Evolutionary conservation across 352 stramenopile species (phyloP), one percentile per base, ranked within the genome.

Genomic region (Stephanocyclus meneghinianus): DNA sequence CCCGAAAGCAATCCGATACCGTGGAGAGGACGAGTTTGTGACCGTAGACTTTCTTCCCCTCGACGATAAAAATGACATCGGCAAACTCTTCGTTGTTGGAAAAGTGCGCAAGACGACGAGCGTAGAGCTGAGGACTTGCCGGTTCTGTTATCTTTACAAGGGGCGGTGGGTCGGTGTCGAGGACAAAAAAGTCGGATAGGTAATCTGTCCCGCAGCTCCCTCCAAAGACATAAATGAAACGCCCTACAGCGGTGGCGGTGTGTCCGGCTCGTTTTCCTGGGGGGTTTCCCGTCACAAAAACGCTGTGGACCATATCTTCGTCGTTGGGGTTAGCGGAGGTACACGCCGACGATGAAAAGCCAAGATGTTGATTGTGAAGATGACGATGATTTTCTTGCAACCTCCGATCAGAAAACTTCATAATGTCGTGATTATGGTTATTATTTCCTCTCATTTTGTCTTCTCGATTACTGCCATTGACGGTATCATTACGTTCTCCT

Each of bases 11-110:
- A 69, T 97, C 95, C 45, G 95, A 98, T 15, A 96, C 85, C 7
- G 96, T 87, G 26, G 94, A 97, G 42, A 98, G 73, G 9, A 98
- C 94, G 45, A 98, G 84, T 56, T 98, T 98, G 89, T 98, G 96
- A 32, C 91, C 96, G 66, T 95, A 97, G 18, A 98, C 90, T 26
- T 94, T 90, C 59, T 90, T 88, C 6, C 95, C 95, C 88, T 98
- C 95, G 0, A 98, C 95, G 13, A 98, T 72, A 80, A 98, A 98
- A 3, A 94, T 97, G 62, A 98, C 96, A 75, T 98, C 96, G 6
- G 95, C 95, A 76, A 98, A 98, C 74, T 97, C 93, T 50, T 96
- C 91, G 62, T 92, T 91, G 78, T 98, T 96, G 64, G 96, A 94
- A 85, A 96, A 98, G 51, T 96, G 86, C 10, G 87, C 78, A 6